A percentile compares a stretch with the other conserved stretches of the same genome.
Evolutionary conservation across 805 yeast genomes (phyloP).

Genomic region (Pichia thaimueangensis): DNA sequence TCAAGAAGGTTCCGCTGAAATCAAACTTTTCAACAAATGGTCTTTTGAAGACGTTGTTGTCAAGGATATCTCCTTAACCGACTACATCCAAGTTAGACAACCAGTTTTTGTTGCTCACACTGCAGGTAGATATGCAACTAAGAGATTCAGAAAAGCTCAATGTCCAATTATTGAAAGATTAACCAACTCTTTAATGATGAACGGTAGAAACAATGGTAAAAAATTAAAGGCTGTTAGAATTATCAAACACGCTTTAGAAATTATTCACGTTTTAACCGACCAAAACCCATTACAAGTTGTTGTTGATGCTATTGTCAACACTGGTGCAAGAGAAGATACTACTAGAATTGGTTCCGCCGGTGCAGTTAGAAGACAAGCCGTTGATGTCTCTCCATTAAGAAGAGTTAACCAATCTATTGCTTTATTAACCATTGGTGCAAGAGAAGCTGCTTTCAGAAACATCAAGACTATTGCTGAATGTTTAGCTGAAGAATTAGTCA

Average conservation of each 20-base stretch:
- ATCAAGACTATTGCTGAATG: slow-evolving; percentile 99
- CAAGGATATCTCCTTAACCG: slow-evolving; percentile 96
- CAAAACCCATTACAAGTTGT: slow-evolving; percentile 99
- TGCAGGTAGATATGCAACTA: slow-evolving; percentile 98
- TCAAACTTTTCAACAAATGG: slow-evolving; percentile 99
- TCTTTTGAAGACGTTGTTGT: slow-evolving; percentile 96
- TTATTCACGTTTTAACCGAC: slow-evolving; percentile 94
- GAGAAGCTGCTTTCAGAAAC: slow-evolving; percentile 99
- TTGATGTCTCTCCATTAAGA: slow-evolving; percentile 99
- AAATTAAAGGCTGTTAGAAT: slow-evolving; percentile 99
- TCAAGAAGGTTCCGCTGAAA: slow-evolving; percentile 91
- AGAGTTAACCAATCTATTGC: slow-evolving; percentile 99
- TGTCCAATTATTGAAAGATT: slow-evolving; percentile 99
- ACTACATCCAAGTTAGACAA: slow-evolving; percentile 95
- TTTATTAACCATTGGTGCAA: slow-evolving; percentile 97
- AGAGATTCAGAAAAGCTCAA: slow-evolving; percentile 99
- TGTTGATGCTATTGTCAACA: slow-evolving; percentile 98
- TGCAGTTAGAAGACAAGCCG: slow-evolving; percentile 99
- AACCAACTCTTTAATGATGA: slow-evolving; percentile 99
- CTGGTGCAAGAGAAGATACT: slow-evolving; percentile 99
- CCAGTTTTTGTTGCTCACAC: slow-evolving; percentile 98
- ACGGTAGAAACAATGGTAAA: slow-evolving; percentile 99
- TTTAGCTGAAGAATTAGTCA: slow-evolving; percentile 99
- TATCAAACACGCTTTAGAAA: slow-evolving; percentile 98
- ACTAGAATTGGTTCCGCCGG: slow-evolving; percentile 99